Conservation (phyloP, 768 basidiomycete genomes). For the Hericium erinaceus region DNA sequence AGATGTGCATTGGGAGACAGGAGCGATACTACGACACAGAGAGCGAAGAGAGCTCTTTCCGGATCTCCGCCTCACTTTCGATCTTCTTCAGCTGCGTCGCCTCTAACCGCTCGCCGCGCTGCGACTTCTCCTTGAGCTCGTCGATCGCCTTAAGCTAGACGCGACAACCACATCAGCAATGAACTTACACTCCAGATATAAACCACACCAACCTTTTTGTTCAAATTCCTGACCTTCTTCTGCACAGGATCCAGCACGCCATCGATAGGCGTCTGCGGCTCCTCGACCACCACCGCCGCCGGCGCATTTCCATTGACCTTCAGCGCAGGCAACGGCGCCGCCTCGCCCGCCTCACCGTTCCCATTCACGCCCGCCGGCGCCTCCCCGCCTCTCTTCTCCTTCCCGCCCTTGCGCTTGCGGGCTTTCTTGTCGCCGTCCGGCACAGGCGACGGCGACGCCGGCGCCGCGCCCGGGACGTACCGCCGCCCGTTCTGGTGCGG, state of each 20-base stretch:
- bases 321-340: slow-evolving; percentile 26
- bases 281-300: slow-evolving; percentile 14
- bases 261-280: slow-evolving; percentile 40
- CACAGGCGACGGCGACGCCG: slow-evolving; percentile 35
- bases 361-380: slow-evolving; percentile 29
- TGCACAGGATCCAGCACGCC: slow-evolving; percentile 69
- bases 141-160: slow-evolving; percentile 94
- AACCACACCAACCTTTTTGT: slow-evolving; percentile 70
- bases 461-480: slow-evolving; percentile 65
- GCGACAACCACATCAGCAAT: slow-evolving; percentile 6
- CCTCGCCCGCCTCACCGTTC: slow-evolving; percentile 13
- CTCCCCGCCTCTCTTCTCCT: slow-evolving; percentile 23
- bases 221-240: slow-evolving; percentile 92
- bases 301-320: slow-evolving; percentile 17
- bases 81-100: slow-evolving; percentile 97
- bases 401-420: slow-evolving; percentile 45
- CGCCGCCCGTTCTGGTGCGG: slow-evolving; percentile 35
- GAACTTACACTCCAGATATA: background rate
- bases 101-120: slow-evolving; percentile 85
- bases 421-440: slow-evolving; percentile 38
- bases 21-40: background rate
- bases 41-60: slow-evolving; percentile 57
- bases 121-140: slow-evolving; percentile 88
- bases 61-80: slow-evolving; percentile 79
- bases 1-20: no score